phyloP scores from a whole-genome alignment of 768 basidiomycete genomes.

The Mycena galericulata region DNA sequence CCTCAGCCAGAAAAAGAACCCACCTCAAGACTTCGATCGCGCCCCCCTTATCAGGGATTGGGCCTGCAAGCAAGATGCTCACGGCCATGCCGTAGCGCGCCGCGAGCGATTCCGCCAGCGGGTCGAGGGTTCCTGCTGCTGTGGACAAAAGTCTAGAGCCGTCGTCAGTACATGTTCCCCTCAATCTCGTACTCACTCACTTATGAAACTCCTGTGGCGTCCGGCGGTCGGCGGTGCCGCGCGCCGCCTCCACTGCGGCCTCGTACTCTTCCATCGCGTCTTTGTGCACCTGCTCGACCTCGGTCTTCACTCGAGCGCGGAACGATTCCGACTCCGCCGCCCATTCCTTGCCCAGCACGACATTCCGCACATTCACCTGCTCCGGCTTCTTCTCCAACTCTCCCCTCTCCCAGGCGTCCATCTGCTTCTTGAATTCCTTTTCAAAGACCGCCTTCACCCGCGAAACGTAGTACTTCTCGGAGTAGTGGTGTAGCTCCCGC shows the following conservation, averaged over 20 bases:
- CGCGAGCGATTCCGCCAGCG: neutral
- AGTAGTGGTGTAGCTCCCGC: neutral
- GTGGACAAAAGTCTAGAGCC: neutral
- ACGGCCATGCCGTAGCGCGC: neutral
- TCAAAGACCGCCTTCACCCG: neutral
- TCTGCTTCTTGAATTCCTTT: neutral
- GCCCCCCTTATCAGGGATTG: conserved; percentile 1
- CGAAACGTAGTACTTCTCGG: neutral
- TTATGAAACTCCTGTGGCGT: neutral
- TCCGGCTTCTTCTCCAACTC: neutral
- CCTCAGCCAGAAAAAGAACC: neutral
- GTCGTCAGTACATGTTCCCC: no score
- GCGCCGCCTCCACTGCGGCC: neutral
- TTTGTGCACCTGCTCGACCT: neutral
- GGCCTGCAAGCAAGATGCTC: neutral
- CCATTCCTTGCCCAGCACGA: neutral
- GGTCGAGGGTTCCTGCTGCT: neutral
- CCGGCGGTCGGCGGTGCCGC: neutral
- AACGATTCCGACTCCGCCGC: neutral
- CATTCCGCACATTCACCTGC: neutral
- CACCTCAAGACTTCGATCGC: neutral
- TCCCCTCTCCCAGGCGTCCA: neutral
- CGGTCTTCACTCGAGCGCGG: neutral
- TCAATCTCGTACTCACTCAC: neutral
- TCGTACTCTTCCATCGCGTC: neutral